A percentile compares a stretch with the other conserved stretches of the same genome.
Evolutionary conservation across 345 rosid species (phyloP).

Genomic region (Salix exigua): DNA sequence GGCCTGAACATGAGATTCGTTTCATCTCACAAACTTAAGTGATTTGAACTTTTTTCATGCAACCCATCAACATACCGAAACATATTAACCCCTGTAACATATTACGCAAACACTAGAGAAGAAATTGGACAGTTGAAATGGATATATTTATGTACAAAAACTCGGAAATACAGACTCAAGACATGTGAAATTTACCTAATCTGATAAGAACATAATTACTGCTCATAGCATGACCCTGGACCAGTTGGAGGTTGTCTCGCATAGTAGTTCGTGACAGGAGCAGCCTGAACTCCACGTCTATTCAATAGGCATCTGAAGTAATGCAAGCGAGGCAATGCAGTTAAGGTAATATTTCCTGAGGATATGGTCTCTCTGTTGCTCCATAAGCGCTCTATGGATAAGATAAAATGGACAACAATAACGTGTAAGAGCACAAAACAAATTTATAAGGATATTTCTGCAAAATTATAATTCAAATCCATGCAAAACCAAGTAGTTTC

Average conservation of each 20-base stretch:
- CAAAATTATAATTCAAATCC: background rate
- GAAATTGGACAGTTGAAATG: background rate
- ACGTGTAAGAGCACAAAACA: background rate
- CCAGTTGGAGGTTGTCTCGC: slow-evolving; percentile 65
- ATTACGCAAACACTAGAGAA: background rate
- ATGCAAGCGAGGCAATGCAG: slow-evolving; percentile 64
- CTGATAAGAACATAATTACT: slow-evolving; percentile 27
- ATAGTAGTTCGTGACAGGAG: slow-evolving; percentile 57
- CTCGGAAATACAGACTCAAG: slow-evolving; percentile 10
- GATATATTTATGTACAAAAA: background rate
- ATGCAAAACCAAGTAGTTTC: background rate
- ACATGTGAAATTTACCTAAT: background rate
- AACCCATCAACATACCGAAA: background rate
- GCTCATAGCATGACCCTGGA: slow-evolving; percentile 80
- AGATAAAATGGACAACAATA: background rate
- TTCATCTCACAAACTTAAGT: background rate
- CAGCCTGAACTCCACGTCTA: slow-evolving; percentile 74
- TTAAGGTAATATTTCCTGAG: slow-evolving; percentile 36
- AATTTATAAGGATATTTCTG: background rate
- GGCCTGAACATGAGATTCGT: background rate
- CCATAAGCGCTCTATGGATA: slow-evolving; percentile 67
- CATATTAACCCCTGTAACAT: background rate
- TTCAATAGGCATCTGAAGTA: slow-evolving; percentile 89
- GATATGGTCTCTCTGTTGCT: slow-evolving; percentile 62
- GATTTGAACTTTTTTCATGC: background rate